Base-by-base conservation (phyloP, 192 early-diverging fungal species). In the Coemansia sp. region DNA sequence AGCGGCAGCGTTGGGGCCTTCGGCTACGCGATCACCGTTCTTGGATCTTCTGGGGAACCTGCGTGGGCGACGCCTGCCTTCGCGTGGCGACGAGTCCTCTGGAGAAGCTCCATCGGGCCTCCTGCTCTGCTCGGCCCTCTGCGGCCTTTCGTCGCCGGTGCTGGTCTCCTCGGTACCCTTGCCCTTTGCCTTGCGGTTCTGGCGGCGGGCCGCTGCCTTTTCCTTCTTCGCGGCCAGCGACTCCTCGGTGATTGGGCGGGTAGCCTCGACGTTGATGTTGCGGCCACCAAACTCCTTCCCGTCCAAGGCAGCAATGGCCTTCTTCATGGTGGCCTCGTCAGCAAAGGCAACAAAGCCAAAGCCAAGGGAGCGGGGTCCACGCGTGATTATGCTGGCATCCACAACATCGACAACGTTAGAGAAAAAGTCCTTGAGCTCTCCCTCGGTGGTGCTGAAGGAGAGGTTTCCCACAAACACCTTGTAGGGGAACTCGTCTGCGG, bases 401-500 rank as follows among this genome's bases (percentile, higher is more conserved):
- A 83, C 65, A 43, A 93, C 92, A 69, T 89, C 84, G 63, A 86
- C 90, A 48, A 87, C 82, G 29, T 76, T 62, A 69, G 74, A 76
- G 76, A 96, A 97, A 74, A 89, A 89, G 36, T 89, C 87, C 55
- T 79, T 75, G 43, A 99, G 86, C 73, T 89, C 85, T 45, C 84
- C 88, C 73, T 95, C 87, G 41, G 86, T 95, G 60, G 92, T 92
- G 72, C 85, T 76, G 86, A 95, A 97, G 25, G 94, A 79, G 61
- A 98, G 84, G 87, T 98, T 98, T 56, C 96, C 94, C 34, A 95
- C 93, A 87, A 97, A 98, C 49, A 94, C 92, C 87, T 96, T 94
- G 83, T 83, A 62, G 48, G 77, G 74, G 58, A 72, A 61, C 50
- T 43, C 60, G 3, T 75, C 41, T 40, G 69, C 42, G 17, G 42